Evolutionary conservation across 2,329 filamentous ascomycete genomes (phyloP), one percentile per base, ranked within the genome.

Genomic region (Alternaria dauci): DNA sequence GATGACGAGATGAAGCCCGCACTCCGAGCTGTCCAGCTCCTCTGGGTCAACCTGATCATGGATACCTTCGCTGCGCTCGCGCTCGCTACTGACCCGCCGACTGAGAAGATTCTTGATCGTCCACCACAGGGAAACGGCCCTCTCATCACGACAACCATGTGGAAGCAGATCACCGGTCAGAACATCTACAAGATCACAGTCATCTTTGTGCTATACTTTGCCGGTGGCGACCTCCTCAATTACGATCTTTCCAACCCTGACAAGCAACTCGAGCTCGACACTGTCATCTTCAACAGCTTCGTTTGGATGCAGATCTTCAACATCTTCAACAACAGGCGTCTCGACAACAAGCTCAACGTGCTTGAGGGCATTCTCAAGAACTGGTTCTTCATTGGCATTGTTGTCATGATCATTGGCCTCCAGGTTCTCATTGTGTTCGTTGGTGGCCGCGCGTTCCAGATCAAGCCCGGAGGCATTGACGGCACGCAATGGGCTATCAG

Each of bases 11-110:
- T 97, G 92, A 93, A 93, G 26, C 94, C 98, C 80, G 95, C 93
- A 65, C 85, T 98, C 58, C 93, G 97, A 56, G 94, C 94, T 1
- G 95, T 98, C 43, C 95, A 98, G 81, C 88, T 98, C 26, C 88
- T 98, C 48, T 98, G 95, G 94, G 94, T 98, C 71, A 98, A 98
- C 81, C 85, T 98, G 52, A 94, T 98, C 68, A 98, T 95, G 52
- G 95, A 98, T 73, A 94, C 94, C 78, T 88, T 98, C 50, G 95
- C 94, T 32, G 94, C 95, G 32, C 98, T 95, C 7, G 94, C 94
- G 3, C 85, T 99, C 52, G 97, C 93, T 6, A 98, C 98, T 85
- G 98, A 99, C 81, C 94, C 94, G 11, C 90, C 94, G 16, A 94
- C 97, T 75, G 89, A 96, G 76, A 93, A 97, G 80, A 92, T 97